A percentile compares a stretch with the other conserved stretches of the same genome.
Evolutionary conservation across 169 alveolate species (phyloP).

Genomic region (Plasmodium cynomolgi): DNA sequence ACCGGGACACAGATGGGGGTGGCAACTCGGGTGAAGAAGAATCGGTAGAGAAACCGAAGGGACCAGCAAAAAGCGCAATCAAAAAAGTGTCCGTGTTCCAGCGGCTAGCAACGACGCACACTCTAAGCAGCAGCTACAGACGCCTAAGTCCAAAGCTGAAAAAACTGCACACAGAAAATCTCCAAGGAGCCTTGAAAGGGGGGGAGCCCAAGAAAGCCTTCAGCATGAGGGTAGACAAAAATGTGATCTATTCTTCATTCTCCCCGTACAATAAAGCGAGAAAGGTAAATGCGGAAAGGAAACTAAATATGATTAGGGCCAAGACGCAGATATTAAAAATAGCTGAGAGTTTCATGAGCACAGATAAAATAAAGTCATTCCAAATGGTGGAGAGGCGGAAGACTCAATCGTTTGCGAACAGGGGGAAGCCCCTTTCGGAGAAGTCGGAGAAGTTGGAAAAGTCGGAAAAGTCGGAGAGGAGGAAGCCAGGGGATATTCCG

Average conservation of each 20-base stretch:
- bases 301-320: slow-evolving; percentile 40
- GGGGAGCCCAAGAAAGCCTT: slow-evolving; percentile 25
- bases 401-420: slow-evolving; percentile 19
- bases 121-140: slow-evolving; percentile 1
- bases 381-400: slow-evolving; percentile 21
- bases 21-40: neutral
- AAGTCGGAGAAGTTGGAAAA: neutral
- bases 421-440: neutral
- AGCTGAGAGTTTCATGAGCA: slow-evolving; percentile 47
- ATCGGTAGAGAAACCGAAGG: neutral
- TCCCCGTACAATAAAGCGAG: slow-evolving; percentile 40
- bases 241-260: slow-evolving; percentile 10
- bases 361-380: slow-evolving; percentile 37
- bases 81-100: slow-evolving; percentile 17
- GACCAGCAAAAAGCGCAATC: neutral
- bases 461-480: neutral
- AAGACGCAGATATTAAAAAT: slow-evolving; percentile 60
- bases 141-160: slow-evolving; percentile 3
- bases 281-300: slow-evolving; percentile 26
- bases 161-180: slow-evolving; percentile 36
- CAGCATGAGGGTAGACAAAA: slow-evolving; percentile 37
- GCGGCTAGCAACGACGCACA: slow-evolving; percentile 11
- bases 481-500: neutral
- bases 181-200: neutral
- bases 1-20: neutral